Evolutionary conservation across 169 alveolate genomes (phyloP).

Genomic region (Plasmodium malariae): DNA sequence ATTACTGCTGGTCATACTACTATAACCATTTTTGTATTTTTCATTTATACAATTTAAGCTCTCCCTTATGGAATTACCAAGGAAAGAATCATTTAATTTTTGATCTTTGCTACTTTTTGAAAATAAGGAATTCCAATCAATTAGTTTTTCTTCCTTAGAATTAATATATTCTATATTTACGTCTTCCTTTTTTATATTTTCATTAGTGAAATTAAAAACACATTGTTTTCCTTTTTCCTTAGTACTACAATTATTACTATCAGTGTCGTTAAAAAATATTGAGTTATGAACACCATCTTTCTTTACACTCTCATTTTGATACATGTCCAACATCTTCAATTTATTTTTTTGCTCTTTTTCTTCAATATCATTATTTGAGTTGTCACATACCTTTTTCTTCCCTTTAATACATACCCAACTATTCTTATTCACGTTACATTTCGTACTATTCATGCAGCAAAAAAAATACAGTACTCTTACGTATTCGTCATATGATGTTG

Average conservation of each 20-base stretch:
- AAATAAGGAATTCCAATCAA: conserved; percentile 77
- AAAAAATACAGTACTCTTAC: conserved; percentile 58
- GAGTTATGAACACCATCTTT: not conserved
- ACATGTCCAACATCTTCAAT: not conserved
- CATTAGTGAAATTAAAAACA: conserved; percentile 7
- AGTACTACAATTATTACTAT: not conserved
- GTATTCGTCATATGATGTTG: conserved; percentile 69
- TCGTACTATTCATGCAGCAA: conserved; percentile 55
- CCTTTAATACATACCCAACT: conserved; percentile 75
- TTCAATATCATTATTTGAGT: not conserved
- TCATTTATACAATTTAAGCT: conserved; percentile 16
- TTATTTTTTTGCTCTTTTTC: not conserved
- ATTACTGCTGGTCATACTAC: not conserved
- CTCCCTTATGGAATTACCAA: conserved; percentile 46
- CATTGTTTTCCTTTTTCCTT: not conserved
- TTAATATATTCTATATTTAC: not conserved
- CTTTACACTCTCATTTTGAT: not conserved
- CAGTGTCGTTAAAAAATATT: not conserved
- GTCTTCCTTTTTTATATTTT: conserved; percentile 60
- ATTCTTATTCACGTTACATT: conserved; percentile 60
- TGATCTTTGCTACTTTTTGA: conserved; percentile 16
- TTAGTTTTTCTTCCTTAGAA: conserved; percentile 62
- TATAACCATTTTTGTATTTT: conserved; percentile 11
- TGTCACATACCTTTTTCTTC: conserved; percentile 25
- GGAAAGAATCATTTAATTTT: conserved; percentile 6